Evolutionary conservation across 495 filamentous ascomycete genomes (phyloP).

Genomic region (Penicillium paxilli): DNA sequence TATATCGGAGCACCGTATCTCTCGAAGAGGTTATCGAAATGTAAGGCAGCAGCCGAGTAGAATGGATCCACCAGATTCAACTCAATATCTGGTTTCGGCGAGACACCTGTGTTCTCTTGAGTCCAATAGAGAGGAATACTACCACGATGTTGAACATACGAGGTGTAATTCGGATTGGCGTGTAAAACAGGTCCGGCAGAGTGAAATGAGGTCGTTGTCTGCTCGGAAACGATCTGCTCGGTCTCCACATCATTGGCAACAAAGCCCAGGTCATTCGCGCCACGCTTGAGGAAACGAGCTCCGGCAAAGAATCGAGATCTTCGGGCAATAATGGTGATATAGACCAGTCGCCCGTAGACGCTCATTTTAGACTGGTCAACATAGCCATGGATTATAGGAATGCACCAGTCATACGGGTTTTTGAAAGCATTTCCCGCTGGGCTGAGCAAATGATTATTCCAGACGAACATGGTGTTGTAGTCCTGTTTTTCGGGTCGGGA

Average conservation of each 20-base stretch:
- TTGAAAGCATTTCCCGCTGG: constrained; percentile 71
- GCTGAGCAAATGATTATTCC: constrained; percentile 87
- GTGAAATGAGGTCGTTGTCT: constrained; percentile 92
- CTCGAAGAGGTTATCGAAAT: constrained; percentile 95
- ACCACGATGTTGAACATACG: constrained; percentile 94
- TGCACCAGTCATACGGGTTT: constrained; percentile 90
- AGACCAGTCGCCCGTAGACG: constrained; percentile 79
- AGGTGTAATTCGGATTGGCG: constrained; percentile 88
- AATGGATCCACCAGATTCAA: constrained; percentile 93
- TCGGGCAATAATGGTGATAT: constrained; percentile 91
- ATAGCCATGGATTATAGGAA: constrained; percentile 94
- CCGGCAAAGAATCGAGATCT: constrained; percentile 93
- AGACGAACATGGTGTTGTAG: constrained; percentile 94
- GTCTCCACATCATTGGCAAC: constrained; percentile 99
- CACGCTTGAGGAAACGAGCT: constrained; percentile 90
- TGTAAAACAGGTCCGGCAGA: constrained; percentile 82
- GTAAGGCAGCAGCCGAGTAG: constrained; percentile 90
- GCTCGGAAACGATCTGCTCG: constrained; percentile 95
- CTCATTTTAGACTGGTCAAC: constrained; percentile 87
- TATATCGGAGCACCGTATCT: constrained; percentile 91
- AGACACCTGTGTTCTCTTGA: constrained; percentile 93
- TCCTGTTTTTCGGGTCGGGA: constrained; percentile 59
- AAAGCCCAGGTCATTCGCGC: constrained; percentile 92
- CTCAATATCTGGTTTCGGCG: constrained; percentile 93
- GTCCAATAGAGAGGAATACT: constrained; percentile 98